A percentile compares a stretch with the other conserved stretches of the same genome.
phyloP scores from a whole-genome alignment of 2,329 filamentous ascomycete species.

The Helotiales sp. region DNA sequence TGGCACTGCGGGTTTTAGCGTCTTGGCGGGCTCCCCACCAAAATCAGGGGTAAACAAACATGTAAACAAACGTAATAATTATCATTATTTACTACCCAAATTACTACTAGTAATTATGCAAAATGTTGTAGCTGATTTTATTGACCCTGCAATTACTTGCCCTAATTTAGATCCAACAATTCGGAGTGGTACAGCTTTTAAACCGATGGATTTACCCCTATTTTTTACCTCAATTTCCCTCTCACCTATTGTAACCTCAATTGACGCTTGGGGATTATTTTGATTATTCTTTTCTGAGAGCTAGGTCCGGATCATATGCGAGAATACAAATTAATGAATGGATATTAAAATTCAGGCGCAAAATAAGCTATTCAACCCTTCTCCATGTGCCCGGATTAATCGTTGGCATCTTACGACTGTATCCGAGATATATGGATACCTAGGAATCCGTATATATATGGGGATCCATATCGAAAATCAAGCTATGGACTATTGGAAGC shows the following conservation, averaged over 20 bases:
- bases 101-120: too few relatives aligned
- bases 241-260: too few relatives aligned
- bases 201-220: too few relatives aligned
- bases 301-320: not conserved
- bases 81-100: not conserved
- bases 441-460: not conserved
- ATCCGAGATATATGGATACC: not conserved
- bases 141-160: too few relatives aligned
- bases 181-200: too few relatives aligned
- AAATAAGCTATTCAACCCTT: not conserved
- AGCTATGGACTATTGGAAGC: not conserved
- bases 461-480: not conserved
- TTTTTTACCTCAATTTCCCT: too few relatives aligned
- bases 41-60: too few relatives aligned
- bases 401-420: not conserved
- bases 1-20: too few relatives aligned
- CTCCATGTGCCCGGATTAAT: not conserved
- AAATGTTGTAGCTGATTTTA: too few relatives aligned
- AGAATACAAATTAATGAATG: not conserved
- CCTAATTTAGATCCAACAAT: too few relatives aligned
- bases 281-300: not conserved
- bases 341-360: not conserved
- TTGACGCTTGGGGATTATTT: not conserved
- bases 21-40: too few relatives aligned
- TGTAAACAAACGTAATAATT: not conserved